Percentiles rank a stretch among this genome's conserved stretches.
Conservation (phyloP, 441 rosid genomes). For the Gossypium trilobum region DNA sequence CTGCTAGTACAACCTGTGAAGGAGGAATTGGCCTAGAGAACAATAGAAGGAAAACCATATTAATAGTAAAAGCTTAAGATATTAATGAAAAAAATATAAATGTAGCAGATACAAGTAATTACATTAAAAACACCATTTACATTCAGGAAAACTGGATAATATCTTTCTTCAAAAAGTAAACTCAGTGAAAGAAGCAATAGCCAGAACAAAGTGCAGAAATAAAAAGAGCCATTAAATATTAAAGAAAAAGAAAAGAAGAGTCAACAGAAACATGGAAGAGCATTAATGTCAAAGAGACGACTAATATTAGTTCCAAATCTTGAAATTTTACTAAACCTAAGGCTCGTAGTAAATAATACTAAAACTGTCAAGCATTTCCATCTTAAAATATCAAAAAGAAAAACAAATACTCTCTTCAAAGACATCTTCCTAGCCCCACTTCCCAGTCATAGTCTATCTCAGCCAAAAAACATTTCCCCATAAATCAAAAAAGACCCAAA, state of each 20-base stretch:
- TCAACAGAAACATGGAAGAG: neutral
- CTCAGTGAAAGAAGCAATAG: neutral
- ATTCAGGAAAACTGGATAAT: neutral
- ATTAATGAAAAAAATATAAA: neutral
- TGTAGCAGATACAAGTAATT: neutral
- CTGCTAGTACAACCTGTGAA: constrained; percentile 89
- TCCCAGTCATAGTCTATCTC: neutral
- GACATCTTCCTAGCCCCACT: neutral
- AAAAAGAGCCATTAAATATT: neutral
- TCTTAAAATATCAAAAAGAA: constrained; percentile 7
- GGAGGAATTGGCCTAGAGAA: constrained; percentile 90
- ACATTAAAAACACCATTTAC: neutral
- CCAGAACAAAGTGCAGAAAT: neutral
- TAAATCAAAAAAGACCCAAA: neutral
- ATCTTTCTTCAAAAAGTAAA: neutral
- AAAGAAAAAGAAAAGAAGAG: neutral
- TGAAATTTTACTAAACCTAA: neutral
- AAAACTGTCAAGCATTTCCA: neutral
- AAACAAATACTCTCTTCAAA: constrained; percentile 5
- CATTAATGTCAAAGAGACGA: neutral
- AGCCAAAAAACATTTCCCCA: neutral
- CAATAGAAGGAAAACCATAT: constrained; percentile 7
- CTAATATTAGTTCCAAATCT: neutral
- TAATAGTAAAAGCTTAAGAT: neutral
- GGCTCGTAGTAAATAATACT: constrained; percentile 2